Evolutionary conservation across 2,329 filamentous ascomycete species (phyloP).

Genomic region (Alternaria novae-zelandiae): DNA sequence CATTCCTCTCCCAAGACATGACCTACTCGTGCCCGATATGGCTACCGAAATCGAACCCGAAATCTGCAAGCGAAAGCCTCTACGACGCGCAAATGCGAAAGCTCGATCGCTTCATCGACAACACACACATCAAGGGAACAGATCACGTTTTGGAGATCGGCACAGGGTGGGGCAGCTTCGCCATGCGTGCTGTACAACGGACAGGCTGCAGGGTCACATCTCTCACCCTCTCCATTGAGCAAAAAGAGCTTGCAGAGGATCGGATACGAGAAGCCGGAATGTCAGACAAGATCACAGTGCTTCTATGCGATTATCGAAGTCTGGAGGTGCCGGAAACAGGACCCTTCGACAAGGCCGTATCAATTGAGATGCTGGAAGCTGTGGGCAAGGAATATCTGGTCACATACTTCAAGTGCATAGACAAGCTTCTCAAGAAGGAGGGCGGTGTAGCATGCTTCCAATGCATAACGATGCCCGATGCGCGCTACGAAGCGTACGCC

Average conservation of each 20-base stretch:
- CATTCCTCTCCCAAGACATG: constrained; percentile 77
- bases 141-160: constrained; percentile 79
- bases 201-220: constrained; percentile 74
- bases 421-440: constrained; percentile 68
- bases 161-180: constrained; percentile 77
- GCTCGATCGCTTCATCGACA: constrained; percentile 69
- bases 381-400: constrained; percentile 72
- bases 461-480: constrained; percentile 77
- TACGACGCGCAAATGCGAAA: constrained; percentile 73
- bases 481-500: constrained; percentile 69
- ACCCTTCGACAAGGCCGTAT: constrained; percentile 73
- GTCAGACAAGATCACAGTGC: constrained; percentile 66
- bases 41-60: constrained; percentile 54
- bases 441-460: constrained; percentile 74
- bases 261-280: constrained; percentile 68
- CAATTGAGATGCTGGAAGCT: constrained; percentile 79
- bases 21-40: constrained; percentile 77
- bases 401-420: constrained; percentile 70
- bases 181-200: constrained; percentile 69
- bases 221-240: constrained; percentile 71
- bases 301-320: constrained; percentile 72
- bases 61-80: constrained; percentile 61
- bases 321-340: constrained; percentile 58
- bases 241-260: constrained; percentile 71
- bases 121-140: constrained; percentile 65